Evolutionary conservation across 192 early-diverging fungal genomes (phyloP), one percentile per base, ranked within the genome.

Genomic region (Linnemannia elongata): DNA sequence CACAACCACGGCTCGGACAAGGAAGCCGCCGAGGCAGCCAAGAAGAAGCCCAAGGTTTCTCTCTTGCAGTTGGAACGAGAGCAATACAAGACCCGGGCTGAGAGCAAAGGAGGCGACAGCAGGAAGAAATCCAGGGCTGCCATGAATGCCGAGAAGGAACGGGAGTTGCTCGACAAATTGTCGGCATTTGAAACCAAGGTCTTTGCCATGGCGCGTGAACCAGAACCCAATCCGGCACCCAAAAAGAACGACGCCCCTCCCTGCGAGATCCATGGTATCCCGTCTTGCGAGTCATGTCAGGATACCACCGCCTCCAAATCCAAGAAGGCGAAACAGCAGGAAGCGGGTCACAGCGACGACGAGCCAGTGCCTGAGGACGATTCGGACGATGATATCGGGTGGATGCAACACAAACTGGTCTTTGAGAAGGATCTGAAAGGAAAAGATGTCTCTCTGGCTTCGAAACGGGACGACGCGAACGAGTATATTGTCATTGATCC

Each of bases 351-450:
- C 24, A 49, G 42, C 22, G 87, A 90, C 8, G 86, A 88, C 4
- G 89, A 91, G 4, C 91, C 47, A 0, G 90, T 84, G 7, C 22
- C 22, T 42, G 79, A 73, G 13, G 75, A 75, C 66, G 47, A 63
- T 30, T 84, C 91, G 12, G 82, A 83, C 2, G 89, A 83, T 0
- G 90, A 89, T 47, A 79, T 93, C 47, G 93, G 91, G 39, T 99
- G 98, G 98, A 92, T 97, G 82, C 86, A 90, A 17, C 95, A 97
- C 75, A 92, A 91, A 22, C 90, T 98, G 8, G 89, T 93, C 6
- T 97, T 97, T 88, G 90, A 90, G 81, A 96, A 95, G 77, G 94
- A 96, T 84, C 79, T 89, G 36, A 91, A 90, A 47, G 93, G 91
- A 44, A 92, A 91, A 44, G 93, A 94, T 74, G 85, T 87, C 0